Percentiles rank a stretch among this genome's conserved stretches.
Conservation (phyloP, 108 stramenopile species). For the Conticribra weissflogii region DNA sequence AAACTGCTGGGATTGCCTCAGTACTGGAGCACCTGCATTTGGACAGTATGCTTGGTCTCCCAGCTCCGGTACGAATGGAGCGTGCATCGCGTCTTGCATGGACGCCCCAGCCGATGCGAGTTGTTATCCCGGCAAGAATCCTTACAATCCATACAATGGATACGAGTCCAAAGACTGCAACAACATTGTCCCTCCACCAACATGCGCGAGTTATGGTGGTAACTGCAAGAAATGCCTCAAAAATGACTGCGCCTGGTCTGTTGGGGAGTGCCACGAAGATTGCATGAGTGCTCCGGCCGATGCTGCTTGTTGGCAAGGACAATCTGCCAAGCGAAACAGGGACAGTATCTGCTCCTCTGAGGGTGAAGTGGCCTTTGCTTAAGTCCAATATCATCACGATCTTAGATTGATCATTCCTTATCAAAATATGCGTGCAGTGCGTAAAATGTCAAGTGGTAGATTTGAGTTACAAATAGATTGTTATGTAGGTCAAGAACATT, state of each 20-base stretch:
- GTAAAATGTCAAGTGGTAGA: too few relatives aligned
- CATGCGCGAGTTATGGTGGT: not conserved
- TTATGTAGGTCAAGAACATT: too few relatives aligned
- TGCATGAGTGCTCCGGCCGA: not conserved
- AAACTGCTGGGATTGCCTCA: constrained; percentile 14
- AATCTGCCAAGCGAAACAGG: not conserved
- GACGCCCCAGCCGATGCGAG: constrained; percentile 22
- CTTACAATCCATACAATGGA: too few relatives aligned
- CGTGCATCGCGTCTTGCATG: constrained; percentile 17
- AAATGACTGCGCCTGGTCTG: not conserved
- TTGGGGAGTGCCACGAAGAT: not conserved
- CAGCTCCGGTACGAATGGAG: constrained; percentile 2
- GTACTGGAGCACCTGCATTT: constrained; percentile 1
- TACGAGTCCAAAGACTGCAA: too few relatives aligned
- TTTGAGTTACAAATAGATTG: too few relatives aligned
- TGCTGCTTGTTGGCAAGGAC: not conserved
- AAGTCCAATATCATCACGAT: too few relatives aligned
- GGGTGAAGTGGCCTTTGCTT: too few relatives aligned
- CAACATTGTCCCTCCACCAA: not conserved
- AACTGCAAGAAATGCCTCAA: not conserved
- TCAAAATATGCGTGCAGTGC: too few relatives aligned
- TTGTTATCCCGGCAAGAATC: constrained; percentile 7
- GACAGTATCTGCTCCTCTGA: not conserved
- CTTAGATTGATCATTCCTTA: too few relatives aligned
- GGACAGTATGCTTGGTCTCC: constrained; percentile 21